Evolutionary conservation across 192 early-diverging fungal genomes (phyloP), one percentile per base, ranked within the genome.

Genomic region (Coemansia sp.): DNA sequence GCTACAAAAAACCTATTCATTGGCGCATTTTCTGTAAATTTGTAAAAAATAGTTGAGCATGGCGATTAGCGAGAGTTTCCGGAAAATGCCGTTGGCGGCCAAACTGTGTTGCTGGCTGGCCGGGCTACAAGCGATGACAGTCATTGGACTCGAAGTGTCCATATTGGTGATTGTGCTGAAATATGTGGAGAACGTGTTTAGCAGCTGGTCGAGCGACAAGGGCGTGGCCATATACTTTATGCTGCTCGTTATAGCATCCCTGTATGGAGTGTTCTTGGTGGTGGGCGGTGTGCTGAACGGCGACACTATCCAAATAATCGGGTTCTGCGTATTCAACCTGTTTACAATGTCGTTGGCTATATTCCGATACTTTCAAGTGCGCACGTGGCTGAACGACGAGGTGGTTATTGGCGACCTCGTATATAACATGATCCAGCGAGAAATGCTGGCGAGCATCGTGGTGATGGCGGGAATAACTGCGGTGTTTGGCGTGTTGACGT

Each of bases 201-300:
- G 59, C 43, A 67, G 64, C 22, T 75, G 74, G 74, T 77, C 73
- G 41, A 74, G 71, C 58, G 80, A 82, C 75, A 82, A 82, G 71
- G 60, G 80, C 51, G 68, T 77, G 41, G 74, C 80, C 0, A 82
- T 82, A 61, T 82, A 82, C 68, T 82, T 82, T 66, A 57, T 82
- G 65, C 65, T 82, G 27, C 59, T 82, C 37, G 43, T 77, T 11
- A 77, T 75, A 10, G 80, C 64, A 12, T 48, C 65, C 14, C 50
- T 82, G n/a, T 82, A 68, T 48, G 68, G 74, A 4, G 45, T 77
- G 58, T 82, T 77, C 21, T 41, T 82, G 41, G 43, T 77, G 39
- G 61, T 82, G 10, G 71, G 75, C 56, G 80, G 74, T 3, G 68
- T 74, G 37, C 56, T 82, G 62, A 73, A 66, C 61, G 75, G 75